Base-by-base conservation (phyloP, 176 grass and related monocot species). In the Melocanna baccifera region DNA sequence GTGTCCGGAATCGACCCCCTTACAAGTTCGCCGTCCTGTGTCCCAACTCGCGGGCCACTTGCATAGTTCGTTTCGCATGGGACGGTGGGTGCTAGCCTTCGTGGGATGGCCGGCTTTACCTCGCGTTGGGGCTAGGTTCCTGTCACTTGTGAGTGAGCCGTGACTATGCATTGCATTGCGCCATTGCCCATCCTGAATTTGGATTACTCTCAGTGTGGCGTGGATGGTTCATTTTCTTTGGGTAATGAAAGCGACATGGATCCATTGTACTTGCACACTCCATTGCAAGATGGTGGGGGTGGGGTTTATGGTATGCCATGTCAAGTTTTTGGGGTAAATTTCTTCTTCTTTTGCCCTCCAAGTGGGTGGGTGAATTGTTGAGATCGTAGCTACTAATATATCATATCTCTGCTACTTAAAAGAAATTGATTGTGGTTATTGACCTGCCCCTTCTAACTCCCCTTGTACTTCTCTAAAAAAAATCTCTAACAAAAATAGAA, bases 121-220 rank as follows among this genome's bases (percentile, higher is more conserved):
- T 59, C 25, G 19, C 2, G 52, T 46, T 5, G 25, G n/a, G 22
- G 20, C 32, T 69, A 56, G 65, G 48, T 52, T 41, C 15, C 6
- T 13, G 46, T 14, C 50, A 20, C 77, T 9, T 29, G 1, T 12
- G 41, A 64, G 70, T 18, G 86, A 69, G 62, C 5, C 16, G 43
- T 88, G 86, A 83, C 79, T 23, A 15, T 59, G 77, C 77, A 73
- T 75, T 25, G 69, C 77, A 75, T 45, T 42, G 67, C 57, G 58
- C 39, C 29, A 12, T 7, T 28, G 18, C 71, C 79, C 79, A 69
- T 88, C 65, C 64, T 32, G 68, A 66, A 70, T 77, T 52, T 53
- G 65, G 80, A 71, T 88, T 16, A 29, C 2, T 78, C 36, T 18
- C 64, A 4, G 28, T 28, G 70, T 59, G 73, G 64, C 25, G 26